phyloP scores from a whole-genome alignment of 2,329 filamentous ascomycete genomes.

The Bipolaris zeicola region DNA sequence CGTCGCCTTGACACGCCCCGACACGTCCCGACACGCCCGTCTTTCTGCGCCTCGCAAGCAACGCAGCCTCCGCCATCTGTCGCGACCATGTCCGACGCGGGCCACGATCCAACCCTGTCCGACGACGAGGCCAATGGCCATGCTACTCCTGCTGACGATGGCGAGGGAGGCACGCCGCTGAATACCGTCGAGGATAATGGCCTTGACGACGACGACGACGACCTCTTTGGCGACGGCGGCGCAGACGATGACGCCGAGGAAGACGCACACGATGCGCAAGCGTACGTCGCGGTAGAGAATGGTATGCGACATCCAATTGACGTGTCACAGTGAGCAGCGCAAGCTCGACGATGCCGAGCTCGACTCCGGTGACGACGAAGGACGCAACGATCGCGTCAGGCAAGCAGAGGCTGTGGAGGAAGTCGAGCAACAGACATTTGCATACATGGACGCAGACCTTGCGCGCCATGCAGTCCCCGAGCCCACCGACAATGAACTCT shows the following conservation, averaged over 20 bases:
- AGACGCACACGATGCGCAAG: slow-evolving; percentile 28
- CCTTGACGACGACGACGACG: slow-evolving; percentile 49
- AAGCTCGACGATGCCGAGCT: slow-evolving; percentile 67
- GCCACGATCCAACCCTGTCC: slow-evolving; percentile 41
- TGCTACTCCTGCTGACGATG: slow-evolving; percentile 39
- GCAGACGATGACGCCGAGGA: slow-evolving; percentile 1
- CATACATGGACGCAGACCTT: slow-evolving; percentile 66
- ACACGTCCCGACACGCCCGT: background rate
- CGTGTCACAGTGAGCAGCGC: slow-evolving; percentile 46
- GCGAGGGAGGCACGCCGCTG: slow-evolving; percentile 35
- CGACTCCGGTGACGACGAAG: slow-evolving; percentile 67
- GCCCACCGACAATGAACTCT: slow-evolving; percentile 73
- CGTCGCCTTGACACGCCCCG: background rate
- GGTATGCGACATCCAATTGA: slow-evolving; percentile 17
- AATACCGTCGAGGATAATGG: slow-evolving; percentile 42
- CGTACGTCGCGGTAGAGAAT: slow-evolving; percentile 46
- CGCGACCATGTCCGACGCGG: slow-evolving; percentile 47
- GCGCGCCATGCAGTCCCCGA: slow-evolving; percentile 73
- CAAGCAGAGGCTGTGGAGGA: slow-evolving; percentile 54
- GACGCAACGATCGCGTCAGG: slow-evolving; percentile 65
- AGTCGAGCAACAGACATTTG: slow-evolving; percentile 61
- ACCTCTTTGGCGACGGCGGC: slow-evolving; percentile 55
- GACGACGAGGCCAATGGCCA: slow-evolving; percentile 44
- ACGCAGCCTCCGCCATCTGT: background rate
- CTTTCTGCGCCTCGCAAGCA: background rate